A percentile compares a stretch with the other conserved stretches of the same genome.
Evolutionary conservation across 2,329 filamentous ascomycete species (phyloP).

Genomic region (Trichothecium sympodiale): DNA sequence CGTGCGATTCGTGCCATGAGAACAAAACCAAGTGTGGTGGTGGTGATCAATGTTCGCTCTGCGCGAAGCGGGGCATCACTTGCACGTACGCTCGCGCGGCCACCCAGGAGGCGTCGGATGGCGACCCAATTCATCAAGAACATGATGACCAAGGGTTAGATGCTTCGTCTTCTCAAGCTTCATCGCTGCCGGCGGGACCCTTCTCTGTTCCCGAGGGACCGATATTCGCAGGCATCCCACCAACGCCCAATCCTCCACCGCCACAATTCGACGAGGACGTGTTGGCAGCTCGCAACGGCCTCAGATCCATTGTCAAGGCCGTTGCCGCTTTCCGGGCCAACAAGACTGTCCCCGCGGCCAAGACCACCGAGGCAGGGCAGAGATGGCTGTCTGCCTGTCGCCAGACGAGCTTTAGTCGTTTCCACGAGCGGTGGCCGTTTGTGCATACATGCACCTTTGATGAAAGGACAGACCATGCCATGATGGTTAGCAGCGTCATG

Average conservation of each 20-base stretch:
- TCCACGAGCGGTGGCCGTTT: slow-evolving; percentile 30
- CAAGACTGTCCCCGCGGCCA: slow-evolving; percentile 1
- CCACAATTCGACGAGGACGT: neutral
- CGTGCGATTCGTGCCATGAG: slow-evolving; percentile 31
- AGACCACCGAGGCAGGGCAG: slow-evolving; percentile 5
- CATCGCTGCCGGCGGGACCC: too few relatives aligned
- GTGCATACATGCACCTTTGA: slow-evolving; percentile 25
- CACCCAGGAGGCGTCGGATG: neutral
- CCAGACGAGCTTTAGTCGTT: slow-evolving; percentile 24
- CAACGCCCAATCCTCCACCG: neutral
- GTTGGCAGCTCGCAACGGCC: neutral
- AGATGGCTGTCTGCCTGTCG: slow-evolving; percentile 11
- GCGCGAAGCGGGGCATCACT: slow-evolving; percentile 23
- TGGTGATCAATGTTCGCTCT: slow-evolving; percentile 25
- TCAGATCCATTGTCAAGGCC: slow-evolving; percentile 1
- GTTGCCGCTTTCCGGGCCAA: neutral
- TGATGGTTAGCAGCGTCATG: slow-evolving; percentile 17
- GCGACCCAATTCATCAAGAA: neutral
- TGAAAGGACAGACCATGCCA: slow-evolving; percentile 15
- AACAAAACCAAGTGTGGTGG: slow-evolving; percentile 35
- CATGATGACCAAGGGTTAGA: neutral
- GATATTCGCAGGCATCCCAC: neutral
- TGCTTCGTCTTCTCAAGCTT: neutral
- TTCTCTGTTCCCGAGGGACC: neutral
- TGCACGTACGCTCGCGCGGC: slow-evolving; percentile 22